Percentiles rank a stretch among this genome's conserved stretches.
phyloP scores from a whole-genome alignment of 495 filamentous ascomycete genomes.

The Podospora pseudopauciseta region DNA sequence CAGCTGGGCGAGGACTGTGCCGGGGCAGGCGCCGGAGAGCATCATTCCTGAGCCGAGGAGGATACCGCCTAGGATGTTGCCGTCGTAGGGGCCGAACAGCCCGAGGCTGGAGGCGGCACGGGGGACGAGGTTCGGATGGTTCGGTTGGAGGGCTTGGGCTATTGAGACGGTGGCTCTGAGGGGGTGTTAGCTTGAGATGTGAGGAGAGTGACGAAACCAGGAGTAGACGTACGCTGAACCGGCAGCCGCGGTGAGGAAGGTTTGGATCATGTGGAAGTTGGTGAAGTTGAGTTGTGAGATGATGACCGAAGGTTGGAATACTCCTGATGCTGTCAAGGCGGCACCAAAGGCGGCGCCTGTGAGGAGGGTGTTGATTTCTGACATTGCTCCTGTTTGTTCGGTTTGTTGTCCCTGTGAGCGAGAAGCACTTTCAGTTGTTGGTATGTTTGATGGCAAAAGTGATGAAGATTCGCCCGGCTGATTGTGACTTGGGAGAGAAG shows the following conservation, averaged over 20 bases:
- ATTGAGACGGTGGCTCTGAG: background rate
- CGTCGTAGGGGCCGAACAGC: slow-evolving; percentile 45
- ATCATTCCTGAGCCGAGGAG: slow-evolving; percentile 55
- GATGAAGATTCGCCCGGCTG: background rate
- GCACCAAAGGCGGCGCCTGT: slow-evolving; percentile 53
- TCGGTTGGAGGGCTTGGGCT: background rate
- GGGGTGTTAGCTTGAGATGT: background rate
- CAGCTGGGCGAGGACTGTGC: slow-evolving; percentile 53
- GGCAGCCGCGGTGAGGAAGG: slow-evolving; percentile 53
- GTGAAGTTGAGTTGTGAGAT: slow-evolving; percentile 49
- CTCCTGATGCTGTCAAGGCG: slow-evolving; percentile 50
- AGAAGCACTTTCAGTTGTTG: background rate
- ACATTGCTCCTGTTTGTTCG: background rate
- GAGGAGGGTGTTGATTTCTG: slow-evolving; percentile 31
- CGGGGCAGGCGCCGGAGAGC: slow-evolving; percentile 54
- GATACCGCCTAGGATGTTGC: slow-evolving; percentile 54
- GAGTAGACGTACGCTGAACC: slow-evolving; percentile 48
- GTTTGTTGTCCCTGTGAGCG: background rate
- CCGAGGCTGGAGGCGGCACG: slow-evolving; percentile 36
- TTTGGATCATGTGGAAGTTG: slow-evolving; percentile 57
- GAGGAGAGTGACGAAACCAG: background rate
- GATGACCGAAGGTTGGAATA: slow-evolving; percentile 52
- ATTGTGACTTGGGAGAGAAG: background rate
- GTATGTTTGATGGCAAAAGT: background rate
- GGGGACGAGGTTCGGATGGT: slow-evolving; percentile 33